Evolutionary conservation across 139 green algal genomes (phyloP), one percentile per base, ranked within the genome.

Genomic region (Chlamydomonas asymmetrica): DNA sequence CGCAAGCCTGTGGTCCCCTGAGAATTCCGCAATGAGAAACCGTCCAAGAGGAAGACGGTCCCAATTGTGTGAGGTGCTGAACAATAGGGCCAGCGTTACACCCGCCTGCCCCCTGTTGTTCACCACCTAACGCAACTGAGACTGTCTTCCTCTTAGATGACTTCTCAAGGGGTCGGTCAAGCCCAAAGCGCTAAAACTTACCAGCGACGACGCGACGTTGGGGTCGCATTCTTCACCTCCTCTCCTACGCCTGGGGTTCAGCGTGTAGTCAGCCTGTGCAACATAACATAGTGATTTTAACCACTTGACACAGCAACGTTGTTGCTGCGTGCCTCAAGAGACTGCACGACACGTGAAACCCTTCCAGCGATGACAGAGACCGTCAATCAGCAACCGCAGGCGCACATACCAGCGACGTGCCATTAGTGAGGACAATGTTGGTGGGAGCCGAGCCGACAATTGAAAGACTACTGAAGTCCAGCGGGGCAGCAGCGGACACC

Each of bases 211-310:
- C 1, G 63, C 69, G 5, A 80, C 16, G 5, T 84, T 74, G 6
- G 88, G 87, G 18, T 84, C 49, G 4, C 73, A 54, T 70, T 94
- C 90, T 62, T 90, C 79, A 27, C 89, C 91, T 5, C 85, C 87
- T 41, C 91, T 80, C 9, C 86, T 75, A 20, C 81, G 76, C 43
- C 87, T 82, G 1, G 91, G 89, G 50, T 92, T 88, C 5, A 96
- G 79, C 52, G 90, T 81, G 70, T 93, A 95, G 63, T 96, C 91
- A 35, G 84, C 88, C 90, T 95, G 82, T 75, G 54, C 1, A 22
- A 25, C n/a, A n/a, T n/a, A n/a, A n/a, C n/a, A n/a, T n/a, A n/a
- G n/a, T n/a, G n/a, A n/a, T n/a, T n/a, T n/a, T n/a, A n/a, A n/a
- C n/a, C 18, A 7, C 29, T 5, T 22, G 32, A 27, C 27, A 20